These are phyloP conservation scores for Fusarium keratoplasticum DNA, from an alignment of 2,329 filamentous ascomycete species.

Conservation along the genomic window DNA sequence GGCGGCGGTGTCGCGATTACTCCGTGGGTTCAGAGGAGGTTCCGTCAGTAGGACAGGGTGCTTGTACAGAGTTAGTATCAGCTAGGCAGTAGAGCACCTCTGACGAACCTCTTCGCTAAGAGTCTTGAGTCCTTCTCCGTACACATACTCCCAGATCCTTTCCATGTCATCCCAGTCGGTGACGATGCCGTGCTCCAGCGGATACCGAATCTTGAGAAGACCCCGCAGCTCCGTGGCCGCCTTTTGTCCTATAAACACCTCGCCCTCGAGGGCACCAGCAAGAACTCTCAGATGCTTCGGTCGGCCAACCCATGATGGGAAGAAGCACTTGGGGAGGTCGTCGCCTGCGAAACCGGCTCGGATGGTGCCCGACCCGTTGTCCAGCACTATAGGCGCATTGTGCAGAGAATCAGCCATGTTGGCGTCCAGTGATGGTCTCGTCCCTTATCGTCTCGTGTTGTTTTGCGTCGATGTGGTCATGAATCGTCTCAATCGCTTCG, in stretches of 20 bases:
- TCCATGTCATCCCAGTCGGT: constrained; percentile 99
- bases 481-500: constrained; percentile 34
- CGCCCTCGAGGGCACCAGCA: constrained; percentile 95
- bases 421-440: constrained; percentile 1
- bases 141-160: constrained; percentile 98
- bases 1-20: constrained; percentile 94
- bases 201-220: constrained; percentile 94
- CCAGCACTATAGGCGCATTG: constrained; percentile 98
- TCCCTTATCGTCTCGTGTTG: constrained; percentile 12
- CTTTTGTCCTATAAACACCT: constrained; percentile 95
- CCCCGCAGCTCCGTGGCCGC: constrained; percentile 89
- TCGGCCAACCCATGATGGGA: constrained; percentile 95
- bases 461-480: constrained; percentile 22
- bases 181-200: constrained; percentile 96
- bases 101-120: constrained; percentile 87
- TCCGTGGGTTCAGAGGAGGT: constrained; percentile 92
- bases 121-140: constrained; percentile 94
- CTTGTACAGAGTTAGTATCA: constrained; percentile 55
- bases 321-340: constrained; percentile 95
- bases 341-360: constrained; percentile 96
- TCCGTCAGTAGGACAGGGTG: constrained; percentile 97
- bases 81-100: not conserved
- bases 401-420: constrained; percentile 76
- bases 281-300: constrained; percentile 96
- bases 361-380: constrained; percentile 98